These are phyloP conservation scores for Adenanthera pavonina DNA, from an alignment of 306 rosid species.

Conservation along the genomic window DNA sequence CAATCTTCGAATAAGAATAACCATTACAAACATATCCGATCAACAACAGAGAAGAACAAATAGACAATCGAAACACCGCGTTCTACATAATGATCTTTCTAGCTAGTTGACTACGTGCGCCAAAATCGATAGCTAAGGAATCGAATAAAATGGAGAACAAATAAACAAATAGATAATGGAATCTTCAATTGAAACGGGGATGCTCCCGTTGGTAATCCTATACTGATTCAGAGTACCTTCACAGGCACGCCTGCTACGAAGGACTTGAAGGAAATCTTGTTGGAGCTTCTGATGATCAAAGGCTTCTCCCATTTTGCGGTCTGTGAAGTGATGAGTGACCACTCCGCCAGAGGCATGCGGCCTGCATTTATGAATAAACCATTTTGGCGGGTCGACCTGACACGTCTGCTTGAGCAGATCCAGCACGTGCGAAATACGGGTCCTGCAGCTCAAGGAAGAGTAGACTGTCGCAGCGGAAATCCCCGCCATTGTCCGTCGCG, in stretches of 20 bases:
- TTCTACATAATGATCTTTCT: neutral
- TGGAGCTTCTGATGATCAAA: slow-evolving; percentile 53
- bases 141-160: neutral
- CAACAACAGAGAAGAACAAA: neutral
- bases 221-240: slow-evolving; percentile 46
- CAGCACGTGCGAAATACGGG: neutral
- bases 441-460: neutral
- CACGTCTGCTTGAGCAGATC: neutral
- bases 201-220: neutral
- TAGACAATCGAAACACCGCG: neutral
- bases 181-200: neutral
- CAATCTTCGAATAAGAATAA: neutral
- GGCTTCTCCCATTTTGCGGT: slow-evolving; percentile 47
- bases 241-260: slow-evolving; percentile 53
- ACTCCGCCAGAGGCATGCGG: neutral
- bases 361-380: neutral
- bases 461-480: neutral
- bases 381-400: neutral
- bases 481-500: neutral
- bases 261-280: slow-evolving; percentile 55
- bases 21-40: neutral
- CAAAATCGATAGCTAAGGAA: neutral
- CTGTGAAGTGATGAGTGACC: neutral
- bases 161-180: neutral
- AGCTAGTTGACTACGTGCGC: neutral